Evolutionary conservation across 2,329 filamentous ascomycete species (phyloP), one percentile per base, ranked within the genome.

Genomic region (Cyanodermella asteris): DNA sequence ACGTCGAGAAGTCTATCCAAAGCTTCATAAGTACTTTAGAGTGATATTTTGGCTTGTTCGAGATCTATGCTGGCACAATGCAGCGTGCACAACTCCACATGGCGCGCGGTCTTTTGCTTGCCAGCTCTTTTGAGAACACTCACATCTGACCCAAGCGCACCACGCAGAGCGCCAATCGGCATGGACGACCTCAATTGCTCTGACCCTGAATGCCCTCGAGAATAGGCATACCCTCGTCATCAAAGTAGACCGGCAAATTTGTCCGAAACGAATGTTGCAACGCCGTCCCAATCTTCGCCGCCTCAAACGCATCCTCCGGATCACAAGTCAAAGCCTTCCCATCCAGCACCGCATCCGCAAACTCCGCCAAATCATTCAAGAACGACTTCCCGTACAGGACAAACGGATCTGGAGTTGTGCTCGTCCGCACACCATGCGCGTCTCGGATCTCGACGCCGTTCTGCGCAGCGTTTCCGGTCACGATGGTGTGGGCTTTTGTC

Each of bases 341-440:
- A 9, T 50, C 36, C n/a, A 51, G 30, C n/a, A 44, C 38, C 4
- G 40, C 36, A 2, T 38, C 43, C 4, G 41, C 38, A 32, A 52
- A 53, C 36, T 50, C 48, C 24, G 47, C 45, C 3, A 43, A 43
- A 34, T 54, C 50, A 10, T 37, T 42, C 1, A 42, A 47, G 29
- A 54, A 54, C 1, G 47, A 48, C 22, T 40, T 33, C 31, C 50
- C 47, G 24, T 51, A 51, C 9, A 46, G 37, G 13, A 49, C 41
- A 37, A 44, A 52, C 31, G 50, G 52, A 23, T 50, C 42, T 11
- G 34, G 33, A 15, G 43, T 45, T 5, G 50, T 43, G 31, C 51
- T 47, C 23, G 44, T 36, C 5, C 37, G 40, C 18, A 51, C 46
- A 3, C 50, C 48, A 16, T 30, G 28, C 7, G 32, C 36, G 26